Base-by-base conservation (phyloP, 768 basidiomycete species). In the Fistulinella prunicolor region DNA sequence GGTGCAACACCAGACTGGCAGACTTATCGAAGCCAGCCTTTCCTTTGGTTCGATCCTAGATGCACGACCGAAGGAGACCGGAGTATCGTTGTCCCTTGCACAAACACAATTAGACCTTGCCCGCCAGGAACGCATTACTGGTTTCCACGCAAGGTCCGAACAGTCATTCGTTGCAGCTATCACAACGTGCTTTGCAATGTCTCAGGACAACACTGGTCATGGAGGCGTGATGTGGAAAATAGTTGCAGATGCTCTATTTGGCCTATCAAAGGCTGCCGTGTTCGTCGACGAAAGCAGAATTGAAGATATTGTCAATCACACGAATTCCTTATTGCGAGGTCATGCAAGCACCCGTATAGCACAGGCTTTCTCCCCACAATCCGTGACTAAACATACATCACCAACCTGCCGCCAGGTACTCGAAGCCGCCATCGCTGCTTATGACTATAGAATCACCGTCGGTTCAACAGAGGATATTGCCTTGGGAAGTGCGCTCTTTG, bases 151-250 rank as follows among this genome's bases (percentile, higher is more conserved):
- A 9, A 75, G 95, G 45, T 85, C 92, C 0, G 85, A 93, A 58
- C 67, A 70, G 28, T 89, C 90, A 2, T 84, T 94, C 54, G 57
- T 83, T 28, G 67, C 70, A n/a, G 73, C 81, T n/a, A 73, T 91
- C 37, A 58, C 61, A 6, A 71, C 77, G 13, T 74, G 82, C 16
- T 58, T 85, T 42, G 61, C 64, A 34, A 65, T 73, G 19, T 70
- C 87, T 43, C 68, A 75, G 36, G 69, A 71, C 16, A 76, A 76
- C 36, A 64, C 80, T 9, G 85, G 86, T 1, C 86, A 88, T 63
- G 79, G 87, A 16, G 71, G 77, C 5, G 72, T 89, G 3, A 79
- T 79, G 4, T 98, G 94, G 95, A 98, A 98, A 64, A 70, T 76
- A 7, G 73, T 84, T 10, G 89, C 81, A 0, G 94, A 99, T 63